Evolutionary conservation across 2,329 filamentous ascomycete genomes (phyloP).

Genomic region (Biscogniauxia mediterranea): DNA sequence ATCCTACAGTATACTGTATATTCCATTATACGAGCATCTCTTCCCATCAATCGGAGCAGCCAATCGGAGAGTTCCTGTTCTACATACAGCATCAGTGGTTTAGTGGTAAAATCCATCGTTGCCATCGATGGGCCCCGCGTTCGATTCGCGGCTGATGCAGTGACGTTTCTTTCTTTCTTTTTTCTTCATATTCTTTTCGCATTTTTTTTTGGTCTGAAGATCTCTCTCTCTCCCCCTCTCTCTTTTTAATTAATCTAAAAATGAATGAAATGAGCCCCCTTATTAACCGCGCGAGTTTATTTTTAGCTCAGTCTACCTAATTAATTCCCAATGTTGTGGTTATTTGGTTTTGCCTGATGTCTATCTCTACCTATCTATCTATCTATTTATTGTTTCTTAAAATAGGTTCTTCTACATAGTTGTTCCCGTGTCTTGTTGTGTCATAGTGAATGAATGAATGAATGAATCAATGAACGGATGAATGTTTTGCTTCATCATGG

Average conservation of each 20-base stretch:
- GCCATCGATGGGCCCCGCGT: constrained; percentile 51
- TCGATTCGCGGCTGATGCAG: constrained; percentile 44
- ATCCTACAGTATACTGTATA: background rate
- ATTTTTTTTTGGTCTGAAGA: background rate
- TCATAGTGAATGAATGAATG: too few relatives aligned
- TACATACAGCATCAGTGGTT: constrained; percentile 42
- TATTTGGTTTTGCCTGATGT: too few relatives aligned
- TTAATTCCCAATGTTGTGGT: too few relatives aligned
- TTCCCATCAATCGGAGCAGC: background rate
- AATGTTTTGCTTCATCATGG: too few relatives aligned
- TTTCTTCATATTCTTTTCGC: background rate
- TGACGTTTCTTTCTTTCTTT: background rate
- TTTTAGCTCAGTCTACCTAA: too few relatives aligned
- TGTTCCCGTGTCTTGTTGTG: too few relatives aligned
- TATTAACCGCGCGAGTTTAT: too few relatives aligned
- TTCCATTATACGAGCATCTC: background rate
- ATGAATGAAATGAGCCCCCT: too few relatives aligned
- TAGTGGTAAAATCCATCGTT: constrained; percentile 55
- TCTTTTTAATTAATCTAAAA: background rate
- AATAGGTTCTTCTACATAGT: too few relatives aligned
- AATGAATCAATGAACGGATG: too few relatives aligned
- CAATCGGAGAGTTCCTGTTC: background rate
- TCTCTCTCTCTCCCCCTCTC: background rate
- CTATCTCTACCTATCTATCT: too few relatives aligned
- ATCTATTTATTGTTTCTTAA: too few relatives aligned